Percentiles rank a stretch among this genome's conserved stretches.
Conservation (phyloP, 1,284 basidiomycete species). For the Pseudozyma hubeiensis region DNA sequence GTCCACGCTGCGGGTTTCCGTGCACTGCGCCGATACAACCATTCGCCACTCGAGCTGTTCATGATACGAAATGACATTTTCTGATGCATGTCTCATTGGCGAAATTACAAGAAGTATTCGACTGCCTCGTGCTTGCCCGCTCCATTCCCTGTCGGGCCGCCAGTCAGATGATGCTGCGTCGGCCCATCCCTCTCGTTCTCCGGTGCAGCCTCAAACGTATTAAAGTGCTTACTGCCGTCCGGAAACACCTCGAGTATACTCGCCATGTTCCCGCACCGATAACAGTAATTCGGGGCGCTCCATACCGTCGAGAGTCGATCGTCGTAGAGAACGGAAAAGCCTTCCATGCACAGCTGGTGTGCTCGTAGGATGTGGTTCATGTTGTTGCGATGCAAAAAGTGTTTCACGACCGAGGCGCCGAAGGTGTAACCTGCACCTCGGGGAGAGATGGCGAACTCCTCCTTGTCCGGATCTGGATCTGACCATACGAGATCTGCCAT, state of each 20-base stretch:
- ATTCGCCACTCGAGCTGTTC: too few species aligned
- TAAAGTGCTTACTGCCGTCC: slow-evolving; percentile 89
- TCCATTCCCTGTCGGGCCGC: slow-evolving; percentile 17
- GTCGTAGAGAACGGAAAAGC: slow-evolving; percentile 93
- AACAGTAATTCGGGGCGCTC: slow-evolving; percentile 99
- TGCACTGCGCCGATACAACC: too few species aligned
- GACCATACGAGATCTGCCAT: slow-evolving; percentile 99
- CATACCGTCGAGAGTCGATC: slow-evolving; percentile 96
- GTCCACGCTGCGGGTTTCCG: too few species aligned
- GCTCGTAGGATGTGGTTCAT: slow-evolving; percentile 98
- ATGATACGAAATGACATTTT: too few species aligned
- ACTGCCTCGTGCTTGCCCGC: slow-evolving; percentile 55
- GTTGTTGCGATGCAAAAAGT: slow-evolving; percentile 88
- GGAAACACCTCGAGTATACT: slow-evolving; percentile 96
- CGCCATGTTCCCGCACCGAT: slow-evolving; percentile 96
- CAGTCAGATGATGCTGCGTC: slow-evolving; percentile 50
- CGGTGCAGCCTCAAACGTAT: slow-evolving; percentile 97
- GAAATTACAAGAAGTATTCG: slow-evolving; percentile 58
- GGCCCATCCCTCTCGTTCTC: slow-evolving; percentile 81
- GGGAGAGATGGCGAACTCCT: slow-evolving; percentile 98
- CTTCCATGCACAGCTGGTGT: slow-evolving; percentile 99
- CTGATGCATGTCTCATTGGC: too few species aligned
- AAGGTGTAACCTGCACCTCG: slow-evolving; percentile 99
- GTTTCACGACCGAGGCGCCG: slow-evolving; percentile 97
- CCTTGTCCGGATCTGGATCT: slow-evolving; percentile 98